Evolutionary conservation across 805 yeast species (phyloP).

Genomic region (Metschnikowia chrysomelidarum): DNA sequence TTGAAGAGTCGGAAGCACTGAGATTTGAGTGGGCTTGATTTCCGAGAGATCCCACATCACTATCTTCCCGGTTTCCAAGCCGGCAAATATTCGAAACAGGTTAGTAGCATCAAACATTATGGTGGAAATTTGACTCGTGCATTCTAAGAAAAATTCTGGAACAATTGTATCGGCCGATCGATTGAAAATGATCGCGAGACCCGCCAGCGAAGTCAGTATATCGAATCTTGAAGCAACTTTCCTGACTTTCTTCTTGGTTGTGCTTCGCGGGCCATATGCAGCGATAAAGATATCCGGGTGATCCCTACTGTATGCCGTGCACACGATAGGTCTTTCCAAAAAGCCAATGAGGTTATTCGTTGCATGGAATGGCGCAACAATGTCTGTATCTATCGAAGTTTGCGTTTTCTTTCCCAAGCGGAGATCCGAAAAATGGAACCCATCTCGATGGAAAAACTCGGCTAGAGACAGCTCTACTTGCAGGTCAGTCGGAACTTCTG

Average conservation of each 20-base stretch:
- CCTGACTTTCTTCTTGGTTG: background rate
- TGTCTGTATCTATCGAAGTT: background rate
- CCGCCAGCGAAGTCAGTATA: slow-evolving; percentile 19
- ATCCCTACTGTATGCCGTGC: slow-evolving; percentile 10
- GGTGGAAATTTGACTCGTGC: slow-evolving; percentile 38
- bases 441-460: slow-evolving; percentile 4
- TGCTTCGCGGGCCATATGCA: slow-evolving; percentile 12
- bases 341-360: slow-evolving; percentile 7
- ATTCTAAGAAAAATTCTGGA: slow-evolving; percentile 41
- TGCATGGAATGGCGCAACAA: slow-evolving; percentile 14
- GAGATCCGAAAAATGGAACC: slow-evolving; percentile 15
- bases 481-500: background rate
- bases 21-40: slow-evolving; percentile 16
- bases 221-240: too few species aligned
- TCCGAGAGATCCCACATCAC: slow-evolving; percentile 47
- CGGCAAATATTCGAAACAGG: slow-evolving; percentile 44
- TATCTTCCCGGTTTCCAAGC: slow-evolving; percentile 49
- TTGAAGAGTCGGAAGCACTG: slow-evolving; percentile 20
- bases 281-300: slow-evolving; percentile 17
- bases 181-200: slow-evolving; percentile 37
- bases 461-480: slow-evolving; percentile 7
- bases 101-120: slow-evolving; percentile 41
- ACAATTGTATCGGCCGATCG: slow-evolving; percentile 11
- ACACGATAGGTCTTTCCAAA: slow-evolving; percentile 12
- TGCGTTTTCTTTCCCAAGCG: slow-evolving; percentile 15